Base-by-base conservation (phyloP, 2,329 filamentous ascomycete species). In the Colletotrichum lini region DNA sequence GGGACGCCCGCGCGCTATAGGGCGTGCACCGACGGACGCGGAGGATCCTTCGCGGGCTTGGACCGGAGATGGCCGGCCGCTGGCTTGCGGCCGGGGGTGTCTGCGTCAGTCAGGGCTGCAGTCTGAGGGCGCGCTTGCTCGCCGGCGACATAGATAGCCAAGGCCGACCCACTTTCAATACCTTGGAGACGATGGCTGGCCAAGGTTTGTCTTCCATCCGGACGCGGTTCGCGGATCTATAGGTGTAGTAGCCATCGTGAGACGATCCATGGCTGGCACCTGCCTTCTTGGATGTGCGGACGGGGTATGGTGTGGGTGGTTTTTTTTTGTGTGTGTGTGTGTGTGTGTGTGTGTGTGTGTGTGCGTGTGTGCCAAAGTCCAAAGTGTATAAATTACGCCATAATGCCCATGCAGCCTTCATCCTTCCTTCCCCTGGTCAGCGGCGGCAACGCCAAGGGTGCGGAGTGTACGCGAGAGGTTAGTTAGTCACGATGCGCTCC, bases 321-420 rank as follows among this genome's bases (percentile, higher is more conserved):
- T 26, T 26, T 12, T 21, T 56, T 56, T 4, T n/a, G n/a, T n/a
- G n/a, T n/a, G n/a, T n/a, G n/a, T n/a, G n/a, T n/a, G n/a, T n/a
- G n/a, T n/a, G n/a, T n/a, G n/a, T n/a, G n/a, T n/a, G n/a, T n/a
- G n/a, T n/a, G n/a, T n/a, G n/a, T n/a, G n/a, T n/a, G n/a, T n/a
- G n/a, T n/a, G n/a, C n/a, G n/a, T n/a, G n/a, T n/a, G n/a, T 35
- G 30, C 30, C 30, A 38, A 38, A 38, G 9, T 38, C 9, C 35
- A 56, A 56, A 56, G 54, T 57, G 54, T 57, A 57, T 23, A 57
- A 57, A 57, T 23, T 23, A 23, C 30, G 35, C 53, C 26, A 40
- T 40, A 10, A 38, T 38, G 35, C 35, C 6, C 38, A 23, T 23
- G 54, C 35, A 26, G n/a, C 9, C 2, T 16, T 38, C 53, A 30